phyloP scores from a whole-genome alignment of 805 yeast genomes.

The Metschnikowia dekortorum region DNA sequence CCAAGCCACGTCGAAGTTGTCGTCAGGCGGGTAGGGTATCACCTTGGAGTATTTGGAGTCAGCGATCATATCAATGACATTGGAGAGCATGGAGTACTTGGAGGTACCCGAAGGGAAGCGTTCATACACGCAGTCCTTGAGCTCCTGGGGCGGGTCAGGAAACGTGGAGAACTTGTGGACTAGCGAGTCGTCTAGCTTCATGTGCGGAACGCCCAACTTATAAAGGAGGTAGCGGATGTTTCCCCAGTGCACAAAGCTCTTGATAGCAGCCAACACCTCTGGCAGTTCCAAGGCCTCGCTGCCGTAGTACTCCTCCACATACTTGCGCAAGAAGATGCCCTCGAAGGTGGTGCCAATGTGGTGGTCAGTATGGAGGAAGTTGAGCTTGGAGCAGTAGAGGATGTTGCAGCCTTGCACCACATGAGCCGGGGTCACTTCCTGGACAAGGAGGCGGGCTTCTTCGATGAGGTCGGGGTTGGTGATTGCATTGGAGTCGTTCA shows the following conservation, averaged over 20 bases:
- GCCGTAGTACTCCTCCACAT: slow-evolving; percentile 38
- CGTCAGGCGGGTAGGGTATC: slow-evolving; percentile 30
- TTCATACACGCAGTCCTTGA: slow-evolving; percentile 36
- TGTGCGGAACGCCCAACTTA: slow-evolving; percentile 36
- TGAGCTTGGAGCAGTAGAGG: slow-evolving; percentile 44
- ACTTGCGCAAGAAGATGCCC: slow-evolving; percentile 39
- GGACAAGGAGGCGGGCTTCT: slow-evolving; percentile 29
- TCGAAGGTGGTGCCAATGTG: slow-evolving; percentile 49
- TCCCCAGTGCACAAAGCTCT: slow-evolving; percentile 54
- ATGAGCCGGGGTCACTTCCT: slow-evolving; percentile 28
- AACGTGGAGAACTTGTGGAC: slow-evolving; percentile 30
- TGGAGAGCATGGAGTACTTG: slow-evolving; percentile 39
- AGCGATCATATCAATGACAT: slow-evolving; percentile 32
- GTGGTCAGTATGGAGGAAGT: slow-evolving; percentile 54
- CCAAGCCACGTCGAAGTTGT: slow-evolving; percentile 26
- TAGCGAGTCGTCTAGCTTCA: slow-evolving; percentile 30
- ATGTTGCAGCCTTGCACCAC: slow-evolving; percentile 40
- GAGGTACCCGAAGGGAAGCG: slow-evolving; percentile 55
- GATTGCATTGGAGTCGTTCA: slow-evolving; percentile 26
- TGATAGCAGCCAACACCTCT: slow-evolving; percentile 43
- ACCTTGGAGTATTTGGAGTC: slow-evolving; percentile 37
- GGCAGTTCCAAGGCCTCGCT: slow-evolving; percentile 33
- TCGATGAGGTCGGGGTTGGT: slow-evolving; percentile 11
- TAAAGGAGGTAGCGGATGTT: slow-evolving; percentile 45
- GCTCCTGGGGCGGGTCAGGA: slow-evolving; percentile 39